Conservation (phyloP, 352 stramenopile genomes). For the Globisporangium cystogenes region DNA sequence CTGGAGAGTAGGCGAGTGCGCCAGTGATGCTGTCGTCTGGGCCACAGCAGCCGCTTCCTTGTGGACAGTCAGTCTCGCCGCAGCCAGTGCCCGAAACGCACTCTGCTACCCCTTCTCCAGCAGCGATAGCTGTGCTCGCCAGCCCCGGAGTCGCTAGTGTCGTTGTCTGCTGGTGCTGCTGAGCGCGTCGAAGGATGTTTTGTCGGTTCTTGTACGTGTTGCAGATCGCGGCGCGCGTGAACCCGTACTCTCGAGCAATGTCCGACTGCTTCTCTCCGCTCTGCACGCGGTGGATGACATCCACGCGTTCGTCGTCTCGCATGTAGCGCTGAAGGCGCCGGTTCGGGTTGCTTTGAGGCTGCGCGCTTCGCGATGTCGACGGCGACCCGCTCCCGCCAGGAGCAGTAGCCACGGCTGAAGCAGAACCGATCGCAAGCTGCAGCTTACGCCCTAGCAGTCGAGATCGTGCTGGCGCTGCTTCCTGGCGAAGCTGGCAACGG, state of each 20-base stretch:
- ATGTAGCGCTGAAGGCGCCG: conserved; percentile 8
- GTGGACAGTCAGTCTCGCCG: no score
- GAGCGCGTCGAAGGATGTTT: conserved; percentile 28
- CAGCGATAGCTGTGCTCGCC: not conserved
- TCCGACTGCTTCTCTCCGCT: conserved; percentile 54
- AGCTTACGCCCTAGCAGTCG: not conserved
- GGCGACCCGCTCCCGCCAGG: not conserved
- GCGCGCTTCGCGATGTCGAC: not conserved
- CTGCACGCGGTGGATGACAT: conserved; percentile 21
- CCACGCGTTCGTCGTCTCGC: conserved; percentile 5
- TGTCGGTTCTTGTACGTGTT: conserved; percentile 61
- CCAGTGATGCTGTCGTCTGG: no score
- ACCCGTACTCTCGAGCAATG: conserved; percentile 62
- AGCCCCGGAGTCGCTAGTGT: not conserved
- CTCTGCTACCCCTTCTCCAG: not conserved
- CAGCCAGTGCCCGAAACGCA: not conserved
- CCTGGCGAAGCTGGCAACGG: not conserved
- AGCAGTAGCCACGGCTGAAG: not conserved
- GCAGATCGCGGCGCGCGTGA: conserved; percentile 55
- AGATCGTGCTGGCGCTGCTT: not conserved
- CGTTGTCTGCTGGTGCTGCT: not conserved
- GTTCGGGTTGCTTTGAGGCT: not conserved
- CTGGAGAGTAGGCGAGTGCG: no score
- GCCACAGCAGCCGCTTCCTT: no score
- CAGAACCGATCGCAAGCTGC: not conserved